Base-by-base conservation (phyloP, 768 basidiomycete species). In the Sarcomyxa edulis region DNA sequence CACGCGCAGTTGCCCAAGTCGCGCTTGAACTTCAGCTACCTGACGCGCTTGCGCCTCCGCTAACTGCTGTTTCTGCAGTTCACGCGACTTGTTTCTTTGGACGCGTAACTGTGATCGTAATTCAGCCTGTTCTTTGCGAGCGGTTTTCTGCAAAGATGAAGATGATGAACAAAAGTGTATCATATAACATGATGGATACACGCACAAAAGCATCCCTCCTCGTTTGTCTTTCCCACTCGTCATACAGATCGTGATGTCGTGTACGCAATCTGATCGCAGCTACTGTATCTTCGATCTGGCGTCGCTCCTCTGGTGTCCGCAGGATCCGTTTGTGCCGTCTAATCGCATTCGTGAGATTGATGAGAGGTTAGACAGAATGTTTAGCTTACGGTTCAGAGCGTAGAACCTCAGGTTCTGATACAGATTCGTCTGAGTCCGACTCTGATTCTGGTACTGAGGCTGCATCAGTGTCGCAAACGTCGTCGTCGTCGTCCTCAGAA, bases 221-320 rank as follows among this genome's bases (percentile, higher is more conserved):
- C 41, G 70, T 69, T 43, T 68, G 58, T 40, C 65, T 64, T 54
- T 75, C 68, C 74, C 75, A 77, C 49, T 76, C 71, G 54, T 75
- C 74, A 43, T 76, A 77, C 40, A 72, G 72, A 45, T 77, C 74
- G 44, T 68, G 60, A 62, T 75, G 66, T 35, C 68, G 66, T 14
- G 70, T 66, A 22, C 71, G 66, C 22, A 72, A 59, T 21, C 74
- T 66, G 47, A 77, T 75, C 16, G 74, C 64, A 10, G 72, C 67
- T 16, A 76, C 53, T 2, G 72, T 71, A 16, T 74, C 75, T 25
- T 74, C 69, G 26, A 72, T 58, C 16, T 66, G 50, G 30, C 62
- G 63, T 46, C 56, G 59, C 42, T 75, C 69, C 7, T 60, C 56
- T 12, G 64, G 54, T 24, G 56, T 61, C n/a, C 58, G 64, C 15